phyloP scores from a whole-genome alignment of 176 grass and related monocot genomes.

The Chrysopogon serrulatus region DNA sequence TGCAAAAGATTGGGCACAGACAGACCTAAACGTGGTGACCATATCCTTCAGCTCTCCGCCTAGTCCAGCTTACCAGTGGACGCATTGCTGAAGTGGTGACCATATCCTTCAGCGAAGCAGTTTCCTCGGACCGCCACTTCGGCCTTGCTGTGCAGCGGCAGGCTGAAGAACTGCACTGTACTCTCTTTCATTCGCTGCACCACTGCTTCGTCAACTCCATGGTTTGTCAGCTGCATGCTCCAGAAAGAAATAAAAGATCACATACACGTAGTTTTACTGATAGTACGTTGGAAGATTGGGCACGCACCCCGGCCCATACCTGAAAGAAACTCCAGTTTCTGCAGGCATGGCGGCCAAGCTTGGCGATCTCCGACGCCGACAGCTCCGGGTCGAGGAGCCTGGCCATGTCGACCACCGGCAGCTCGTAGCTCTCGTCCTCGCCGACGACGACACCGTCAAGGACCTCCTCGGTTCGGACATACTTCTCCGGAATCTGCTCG shows the following conservation, averaged over 20 bases:
- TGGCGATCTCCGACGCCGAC: neutral
- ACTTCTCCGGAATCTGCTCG: neutral
- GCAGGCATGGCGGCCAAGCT: constrained; percentile 8
- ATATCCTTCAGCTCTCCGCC: no score
- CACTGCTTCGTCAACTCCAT: neutral
- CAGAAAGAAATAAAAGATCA: neutral
- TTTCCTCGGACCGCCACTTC: neutral
- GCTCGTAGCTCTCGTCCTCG: neutral
- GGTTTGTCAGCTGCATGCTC: neutral
- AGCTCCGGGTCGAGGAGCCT: constrained; percentile 8
- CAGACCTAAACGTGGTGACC: neutral
- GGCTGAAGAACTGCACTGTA: neutral
- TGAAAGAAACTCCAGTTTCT: constrained; percentile 22
- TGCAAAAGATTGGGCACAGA: no score
- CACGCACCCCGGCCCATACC: no score
- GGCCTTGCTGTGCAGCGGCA: neutral
- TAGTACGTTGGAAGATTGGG: no score
- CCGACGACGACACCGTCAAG: neutral
- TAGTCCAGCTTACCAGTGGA: neutral
- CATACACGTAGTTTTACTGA: no score
- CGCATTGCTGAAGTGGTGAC: neutral
- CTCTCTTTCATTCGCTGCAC: neutral
- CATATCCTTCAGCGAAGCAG: constrained; percentile 1
- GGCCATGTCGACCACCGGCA: constrained; percentile 19
- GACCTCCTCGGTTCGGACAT: neutral